phyloP scores from a whole-genome alignment of 2,329 filamentous ascomycete species.

The Seiridium cupressi region DNA sequence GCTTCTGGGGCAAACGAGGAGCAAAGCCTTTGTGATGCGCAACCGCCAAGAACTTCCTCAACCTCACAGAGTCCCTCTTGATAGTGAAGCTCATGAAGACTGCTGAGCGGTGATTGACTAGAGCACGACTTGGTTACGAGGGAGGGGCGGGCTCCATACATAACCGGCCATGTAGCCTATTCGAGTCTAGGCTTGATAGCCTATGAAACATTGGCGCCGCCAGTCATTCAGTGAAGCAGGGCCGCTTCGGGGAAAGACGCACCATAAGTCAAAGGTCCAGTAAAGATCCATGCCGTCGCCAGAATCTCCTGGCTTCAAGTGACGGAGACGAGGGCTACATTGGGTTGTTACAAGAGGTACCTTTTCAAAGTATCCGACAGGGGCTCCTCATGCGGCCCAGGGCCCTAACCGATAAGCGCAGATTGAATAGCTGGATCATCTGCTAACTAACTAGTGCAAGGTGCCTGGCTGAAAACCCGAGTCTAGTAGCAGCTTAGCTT shows the following conservation, averaged over 20 bases:
- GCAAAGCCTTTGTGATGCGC: background rate
- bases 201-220: constrained; percentile 7
- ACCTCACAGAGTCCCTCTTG: no score
- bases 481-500: no score
- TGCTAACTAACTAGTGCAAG: background rate
- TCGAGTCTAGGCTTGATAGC: background rate
- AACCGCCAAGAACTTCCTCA: no score
- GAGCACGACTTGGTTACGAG: background rate
- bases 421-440: background rate
- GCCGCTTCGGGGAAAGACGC: background rate
- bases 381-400: background rate
- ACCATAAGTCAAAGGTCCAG: background rate
- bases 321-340: background rate
- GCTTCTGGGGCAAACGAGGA: background rate
- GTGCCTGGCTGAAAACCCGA: no score
- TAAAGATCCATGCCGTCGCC: background rate
- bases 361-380: background rate
- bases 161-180: background rate
- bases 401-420: constrained; percentile 4
- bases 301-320: constrained; percentile 1
- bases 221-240: background rate
- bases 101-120: background rate
- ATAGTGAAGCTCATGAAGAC: background rate
- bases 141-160: background rate
- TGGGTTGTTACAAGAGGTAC: background rate